Percentiles rank a stretch among this genome's conserved stretches.
These are phyloP conservation scores for Rhododendron griersonianum DNA, from an alignment of 148 eudicot species.

Conservation along the genomic window DNA sequence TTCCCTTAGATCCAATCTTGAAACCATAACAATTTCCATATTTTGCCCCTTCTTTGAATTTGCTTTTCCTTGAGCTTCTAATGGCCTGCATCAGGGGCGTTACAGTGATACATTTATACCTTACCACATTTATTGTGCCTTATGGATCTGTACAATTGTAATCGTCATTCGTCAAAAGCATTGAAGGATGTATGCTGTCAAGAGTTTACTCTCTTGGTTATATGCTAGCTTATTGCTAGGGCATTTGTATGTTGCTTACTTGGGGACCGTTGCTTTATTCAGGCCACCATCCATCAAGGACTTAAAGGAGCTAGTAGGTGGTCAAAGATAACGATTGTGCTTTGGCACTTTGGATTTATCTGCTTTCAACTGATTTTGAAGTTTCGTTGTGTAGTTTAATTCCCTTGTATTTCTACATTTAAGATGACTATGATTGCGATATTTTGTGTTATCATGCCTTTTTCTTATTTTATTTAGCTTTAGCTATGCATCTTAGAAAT, in stretches of 20 bases:
- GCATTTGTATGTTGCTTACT: not conserved
- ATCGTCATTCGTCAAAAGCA: not conserved
- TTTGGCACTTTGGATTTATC: not conserved
- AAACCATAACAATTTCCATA: not conserved
- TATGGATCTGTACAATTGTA: not conserved
- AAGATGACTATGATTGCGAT: not conserved
- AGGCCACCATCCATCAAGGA: not conserved
- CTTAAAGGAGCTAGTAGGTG: not conserved
- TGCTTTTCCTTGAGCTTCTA: not conserved
- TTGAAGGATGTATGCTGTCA: not conserved
- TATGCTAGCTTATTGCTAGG: not conserved
- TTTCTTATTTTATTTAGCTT: not conserved
- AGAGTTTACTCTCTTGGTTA: not conserved
- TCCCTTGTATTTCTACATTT: not conserved
- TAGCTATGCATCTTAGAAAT: not conserved
- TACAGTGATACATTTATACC: not conserved
- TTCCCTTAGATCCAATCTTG: not conserved
- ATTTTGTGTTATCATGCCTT: not conserved
- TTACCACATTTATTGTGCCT: not conserved
- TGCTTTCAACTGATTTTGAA: constrained; percentile 2
- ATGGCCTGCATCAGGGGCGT: not conserved
- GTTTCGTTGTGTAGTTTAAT: not conserved
- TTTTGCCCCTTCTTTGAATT: not conserved
- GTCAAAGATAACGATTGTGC: not conserved
- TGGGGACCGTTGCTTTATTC: not conserved